Conservation (phyloP, 768 basidiomycete genomes). For the Lenzites betulinus region DNA sequence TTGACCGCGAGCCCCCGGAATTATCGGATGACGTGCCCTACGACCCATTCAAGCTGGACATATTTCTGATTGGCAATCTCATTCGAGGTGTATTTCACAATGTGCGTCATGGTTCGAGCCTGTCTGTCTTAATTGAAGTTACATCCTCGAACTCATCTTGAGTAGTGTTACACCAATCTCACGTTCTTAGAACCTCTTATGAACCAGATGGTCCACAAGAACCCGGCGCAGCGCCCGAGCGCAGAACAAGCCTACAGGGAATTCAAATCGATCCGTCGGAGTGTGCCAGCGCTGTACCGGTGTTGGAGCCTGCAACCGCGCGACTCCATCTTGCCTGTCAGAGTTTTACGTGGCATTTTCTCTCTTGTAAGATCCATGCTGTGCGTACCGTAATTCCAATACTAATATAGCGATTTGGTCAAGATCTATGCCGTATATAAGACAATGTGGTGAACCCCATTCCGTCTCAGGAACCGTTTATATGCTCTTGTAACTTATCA, state of each 20-base stretch:
- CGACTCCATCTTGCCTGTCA: background rate
- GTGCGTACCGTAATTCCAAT: too few species aligned
- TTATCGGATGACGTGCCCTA: slow-evolving; percentile 23
- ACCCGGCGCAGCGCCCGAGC: slow-evolving; percentile 16
- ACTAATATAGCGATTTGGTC: too few species aligned
- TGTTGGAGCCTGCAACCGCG: slow-evolving; percentile 1
- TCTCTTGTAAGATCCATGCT: too few species aligned
- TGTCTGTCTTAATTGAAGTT: too few species aligned
- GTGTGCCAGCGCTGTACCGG: background rate
- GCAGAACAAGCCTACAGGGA: slow-evolving; percentile 7
- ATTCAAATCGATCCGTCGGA: background rate
- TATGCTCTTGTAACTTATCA: too few species aligned
- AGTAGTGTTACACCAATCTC: slow-evolving; percentile 19
- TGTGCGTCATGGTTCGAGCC: slow-evolving; percentile 5
- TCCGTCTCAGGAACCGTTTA: too few species aligned
- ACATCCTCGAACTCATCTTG: too few species aligned
- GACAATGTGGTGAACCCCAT: too few species aligned
- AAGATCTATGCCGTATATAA: too few species aligned
- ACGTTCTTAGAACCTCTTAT: slow-evolving; percentile 17
- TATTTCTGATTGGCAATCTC: slow-evolving; percentile 27
- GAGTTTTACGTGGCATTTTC: background rate
- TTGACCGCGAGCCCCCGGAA: slow-evolving; percentile 27
- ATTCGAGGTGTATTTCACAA: slow-evolving; percentile 6
- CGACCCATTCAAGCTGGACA: slow-evolving; percentile 30
- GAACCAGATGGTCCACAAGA: background rate